phyloP scores from a whole-genome alignment of 306 rosid genomes.

The Rosa chinensis region DNA sequence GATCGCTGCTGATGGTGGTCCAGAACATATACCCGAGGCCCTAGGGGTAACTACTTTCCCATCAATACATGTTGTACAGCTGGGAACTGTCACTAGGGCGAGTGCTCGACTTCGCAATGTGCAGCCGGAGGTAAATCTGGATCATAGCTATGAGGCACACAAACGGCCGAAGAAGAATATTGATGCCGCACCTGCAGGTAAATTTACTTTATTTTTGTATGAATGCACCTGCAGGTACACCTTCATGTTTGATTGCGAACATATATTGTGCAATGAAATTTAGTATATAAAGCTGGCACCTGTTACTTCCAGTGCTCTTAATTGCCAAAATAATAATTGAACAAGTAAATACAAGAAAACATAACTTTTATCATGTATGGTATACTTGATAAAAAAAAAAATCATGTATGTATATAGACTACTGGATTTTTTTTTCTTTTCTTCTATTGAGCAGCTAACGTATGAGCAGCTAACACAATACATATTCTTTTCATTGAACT shows the following conservation, averaged over 20 bases:
- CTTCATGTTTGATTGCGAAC: neutral
- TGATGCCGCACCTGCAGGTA: slow-evolving; percentile 69
- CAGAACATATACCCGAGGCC: slow-evolving; percentile 65
- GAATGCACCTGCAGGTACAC: neutral
- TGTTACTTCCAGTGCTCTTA: neutral
- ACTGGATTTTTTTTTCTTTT: no score
- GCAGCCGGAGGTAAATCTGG: slow-evolving; percentile 75
- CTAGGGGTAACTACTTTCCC: slow-evolving; percentile 61
- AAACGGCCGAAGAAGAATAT: slow-evolving; percentile 63
- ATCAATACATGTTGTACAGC: slow-evolving; percentile 71
- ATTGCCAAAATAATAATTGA: neutral
- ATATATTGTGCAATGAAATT: neutral
- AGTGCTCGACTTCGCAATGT: slow-evolving; percentile 94
- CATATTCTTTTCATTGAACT: neutral
- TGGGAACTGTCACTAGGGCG: slow-evolving; percentile 61
- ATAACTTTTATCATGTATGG: neutral
- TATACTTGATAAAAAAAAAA: no score
- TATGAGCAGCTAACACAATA: neutral
- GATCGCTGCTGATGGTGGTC: slow-evolving; percentile 90
- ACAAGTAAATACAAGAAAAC: neutral
- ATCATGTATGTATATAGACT: no score
- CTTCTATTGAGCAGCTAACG: neutral
- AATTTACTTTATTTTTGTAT: neutral
- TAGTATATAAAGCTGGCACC: neutral
- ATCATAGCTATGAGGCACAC: slow-evolving; percentile 61